Evolutionary conservation across 495 filamentous ascomycete genomes (phyloP), one percentile per base, ranked within the genome.

Genomic region (Penicillium samsonianum): DNA sequence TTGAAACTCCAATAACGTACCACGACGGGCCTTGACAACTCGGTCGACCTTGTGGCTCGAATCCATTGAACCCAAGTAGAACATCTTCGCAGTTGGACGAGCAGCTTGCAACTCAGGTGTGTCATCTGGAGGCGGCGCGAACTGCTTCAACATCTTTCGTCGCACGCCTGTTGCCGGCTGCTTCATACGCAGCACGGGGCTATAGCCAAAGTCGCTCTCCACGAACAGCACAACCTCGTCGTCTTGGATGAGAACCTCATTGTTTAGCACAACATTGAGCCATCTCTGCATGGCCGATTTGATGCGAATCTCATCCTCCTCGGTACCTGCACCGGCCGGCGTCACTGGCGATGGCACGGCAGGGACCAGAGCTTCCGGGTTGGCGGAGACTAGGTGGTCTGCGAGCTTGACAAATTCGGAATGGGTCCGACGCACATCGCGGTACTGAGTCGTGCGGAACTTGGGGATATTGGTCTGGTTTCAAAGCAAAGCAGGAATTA

Each of bases 191-290:
- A 98, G 86, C 58, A 98, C 89, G 5, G 95, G 95, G 65, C 91
- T 96, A 69, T 99, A 99, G 22, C 95, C 95, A 71, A 96, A 96
- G 72, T 99, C 95, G 64, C 91, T 94, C 70, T 99, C 95, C 22
- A 98, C 92, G 59, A 99, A 99, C 38, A 97, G 84, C 5, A 96
- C 86, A 82, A 98, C 90, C 71, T 99, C 95, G 57, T 96, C 92
- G 70, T 99, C 95, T 33, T 90, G 84, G 72, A 94, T 95, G 6
- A 99, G 82, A 2, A 96, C 86, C 37, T 97, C 92, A 64, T 96
- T 98, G 63, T 82, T 82, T 67, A 95, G 91, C 6, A 99, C 86
- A 50, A 87, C 86, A 69, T 96, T 98, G 51, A 98, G 82, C 95
- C 95, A 99, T 62, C 91, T 80, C 69, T 99, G 95, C 80, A 99